Evolutionary conservation across 352 stramenopile genomes (phyloP), one percentile per base, ranked within the genome.

Genomic region (Pythium aristosporum): DNA sequence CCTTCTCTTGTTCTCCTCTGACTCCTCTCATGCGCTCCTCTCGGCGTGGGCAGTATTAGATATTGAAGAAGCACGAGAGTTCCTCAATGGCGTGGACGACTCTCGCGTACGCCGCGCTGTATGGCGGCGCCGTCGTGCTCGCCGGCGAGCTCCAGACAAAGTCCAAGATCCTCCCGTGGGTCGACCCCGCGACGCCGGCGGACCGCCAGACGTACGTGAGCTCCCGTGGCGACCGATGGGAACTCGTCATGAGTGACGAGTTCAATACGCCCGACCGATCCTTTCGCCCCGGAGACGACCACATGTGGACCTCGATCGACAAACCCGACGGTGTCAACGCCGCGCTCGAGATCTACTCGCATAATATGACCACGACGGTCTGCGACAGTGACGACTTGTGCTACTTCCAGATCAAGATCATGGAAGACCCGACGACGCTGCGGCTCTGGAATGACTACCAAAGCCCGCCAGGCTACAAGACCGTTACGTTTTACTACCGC

Each of bases 281-380:
- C 10, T 98, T 98, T 73, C 55, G 85, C 46, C 85, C 98, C 46
- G 96, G 96, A n/a, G 66, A 87, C 16, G 96, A 99, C 77, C 92
- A 97, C 46, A 72, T 94, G 39, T 99, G 96, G 96, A 98, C 92
- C 36, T 89, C 80, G 28, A 62, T 92, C 43, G 65, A 91, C 18
- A 88, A 85, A 39, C 76, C 84, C 2, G 84, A 93, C 56, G 82
- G 82, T 16, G 81, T 91, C 32, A 91, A 93, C 65, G 73, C 69
- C 41, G 84, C 84, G 20, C 64, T 93, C 10, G 80, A 91, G 51
- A 61, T 85, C 34, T 91, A 91, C 65, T 76, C 73, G 47, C 80
- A 85, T 53, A 89, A 90, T 56, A 93, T 90, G 77, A 87, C 80
- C 2, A 65, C 71, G 13, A 91, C 81, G 10, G 61, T 68, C 43